Evolutionary conservation across 2,329 filamentous ascomycete species (phyloP), one percentile per base, ranked within the genome.

Genomic region (Trichothecium roseum): DNA sequence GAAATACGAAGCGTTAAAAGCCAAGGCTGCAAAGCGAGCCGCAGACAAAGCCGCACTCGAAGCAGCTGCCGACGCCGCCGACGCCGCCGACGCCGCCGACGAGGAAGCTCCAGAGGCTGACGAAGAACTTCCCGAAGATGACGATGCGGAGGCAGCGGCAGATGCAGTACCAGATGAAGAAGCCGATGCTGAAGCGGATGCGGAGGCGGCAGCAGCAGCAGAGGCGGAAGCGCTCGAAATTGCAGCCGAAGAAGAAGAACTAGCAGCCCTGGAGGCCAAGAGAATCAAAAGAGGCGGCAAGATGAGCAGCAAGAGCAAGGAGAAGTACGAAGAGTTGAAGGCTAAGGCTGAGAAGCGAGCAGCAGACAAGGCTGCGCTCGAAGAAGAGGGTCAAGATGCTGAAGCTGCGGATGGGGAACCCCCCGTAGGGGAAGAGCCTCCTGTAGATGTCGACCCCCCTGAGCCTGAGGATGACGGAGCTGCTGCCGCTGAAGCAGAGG

Each of bases 401-500:
- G 38, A 33, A 18, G 36, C 37, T 31, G 42, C 40, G 34, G 43
- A 38, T 4, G 37, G 28, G 5, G 44, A 40, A 17, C 35, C 30
- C 13, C 28, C 59, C 34, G 56, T 54, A 32, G 52, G 49, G 7
- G 54, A 55, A 33, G 56, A 60, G 36, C 49, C 51, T 3, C 44
- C 43, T 9, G 29, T 15, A 10, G 29, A 10, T 8, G n/a, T 30
- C 16, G 52, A 46, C 12, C 46, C 47, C 9, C 45, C 38, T 26
- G 47, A 44, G 8, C 44, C 40, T 10, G 48, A 49, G 34, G 40
- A 50, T 38, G 45, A 53, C 50, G 49, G 55, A 43, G 42, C 50
- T 40, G 20, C 20, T 24, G 45, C 42, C 10, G 48, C 49, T 30
- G 44, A 40, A 13, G 42, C 44, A n/a, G 51, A 53, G 33, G 54